These are phyloP conservation scores for Carpinus viminea DNA, from an alignment of 306 rosid species.

Conservation along the genomic window DNA sequence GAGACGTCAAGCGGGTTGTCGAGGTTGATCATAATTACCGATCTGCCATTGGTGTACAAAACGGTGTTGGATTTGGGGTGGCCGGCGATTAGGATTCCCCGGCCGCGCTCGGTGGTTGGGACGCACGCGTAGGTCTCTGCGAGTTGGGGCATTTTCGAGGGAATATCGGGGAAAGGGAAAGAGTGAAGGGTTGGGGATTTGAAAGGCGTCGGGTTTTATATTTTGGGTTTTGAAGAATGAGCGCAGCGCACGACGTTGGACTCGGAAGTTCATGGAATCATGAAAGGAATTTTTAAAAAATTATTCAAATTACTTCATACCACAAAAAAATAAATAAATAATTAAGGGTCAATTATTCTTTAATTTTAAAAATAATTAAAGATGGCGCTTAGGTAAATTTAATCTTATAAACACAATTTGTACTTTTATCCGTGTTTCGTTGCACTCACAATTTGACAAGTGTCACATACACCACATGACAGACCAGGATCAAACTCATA, in stretches of 20 bases:
- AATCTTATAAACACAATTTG: too few species aligned
- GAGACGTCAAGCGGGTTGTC: constrained; percentile 77
- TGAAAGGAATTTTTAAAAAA: too few species aligned
- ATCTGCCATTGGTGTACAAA: constrained; percentile 83
- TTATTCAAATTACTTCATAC: too few species aligned
- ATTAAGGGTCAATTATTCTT: too few species aligned
- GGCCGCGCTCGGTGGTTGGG: constrained; percentile 87
- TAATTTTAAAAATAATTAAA: too few species aligned
- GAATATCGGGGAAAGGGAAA: not conserved
- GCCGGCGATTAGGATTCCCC: constrained; percentile 91
- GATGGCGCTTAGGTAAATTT: too few species aligned
- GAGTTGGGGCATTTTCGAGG: constrained; percentile 50
- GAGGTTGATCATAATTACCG: constrained; percentile 71
- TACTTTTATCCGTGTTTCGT: too few species aligned
- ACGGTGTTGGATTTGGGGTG: constrained; percentile 67
- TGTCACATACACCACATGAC: too few species aligned
- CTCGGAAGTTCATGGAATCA: not conserved
- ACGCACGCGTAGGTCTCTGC: constrained; percentile 80
- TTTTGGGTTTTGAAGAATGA: not conserved
- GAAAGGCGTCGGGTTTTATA: constrained; percentile 29
- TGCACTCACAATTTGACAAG: too few species aligned
- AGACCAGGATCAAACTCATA: too few species aligned
- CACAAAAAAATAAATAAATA: too few species aligned
- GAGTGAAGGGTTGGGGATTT: constrained; percentile 9
- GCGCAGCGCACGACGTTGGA: not conserved